These are phyloP conservation scores for Salvia splendens DNA, from an alignment of 257 asterid genomes.

Conservation along the genomic window DNA sequence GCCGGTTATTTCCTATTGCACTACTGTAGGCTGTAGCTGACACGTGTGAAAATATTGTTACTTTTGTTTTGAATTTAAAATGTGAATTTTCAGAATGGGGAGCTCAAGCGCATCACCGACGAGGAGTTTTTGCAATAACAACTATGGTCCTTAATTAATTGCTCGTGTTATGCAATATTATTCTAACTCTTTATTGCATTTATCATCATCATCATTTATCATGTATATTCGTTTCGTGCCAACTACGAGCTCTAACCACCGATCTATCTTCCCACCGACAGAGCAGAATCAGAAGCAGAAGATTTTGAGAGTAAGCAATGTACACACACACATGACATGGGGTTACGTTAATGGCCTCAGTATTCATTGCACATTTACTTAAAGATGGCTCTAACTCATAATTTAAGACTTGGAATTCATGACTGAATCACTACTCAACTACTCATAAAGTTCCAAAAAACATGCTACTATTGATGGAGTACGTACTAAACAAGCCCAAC, in stretches of 20 bases:
- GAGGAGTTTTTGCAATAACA: too few species aligned
- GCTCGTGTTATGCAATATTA: too few species aligned
- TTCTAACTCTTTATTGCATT: conserved; percentile 15
- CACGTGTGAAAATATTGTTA: too few species aligned
- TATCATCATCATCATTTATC: conserved; percentile 20
- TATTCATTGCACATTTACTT: conserved; percentile 30
- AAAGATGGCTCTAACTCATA: conserved; percentile 1
- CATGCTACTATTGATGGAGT: too few species aligned
- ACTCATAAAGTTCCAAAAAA: too few species aligned
- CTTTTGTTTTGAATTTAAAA: too few species aligned
- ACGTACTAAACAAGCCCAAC: too few species aligned
- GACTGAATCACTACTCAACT: neutral
- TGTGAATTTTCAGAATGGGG: too few species aligned
- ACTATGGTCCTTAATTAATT: too few species aligned
- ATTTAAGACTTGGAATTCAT: conserved; percentile 7
- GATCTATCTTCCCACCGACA: conserved; percentile 34
- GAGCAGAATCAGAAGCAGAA: neutral
- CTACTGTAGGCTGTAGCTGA: too few species aligned
- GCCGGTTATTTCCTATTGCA: too few species aligned
- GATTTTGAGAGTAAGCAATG: neutral
- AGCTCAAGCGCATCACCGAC: too few species aligned
- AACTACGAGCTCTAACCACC: conserved; percentile 4
- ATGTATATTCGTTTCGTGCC: neutral
- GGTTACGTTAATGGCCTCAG: conserved; percentile 24
- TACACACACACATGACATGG: conserved; percentile 34